Evolutionary conservation across 2,329 filamentous ascomycete species (phyloP), one percentile per base, ranked within the genome.

Genomic region (Calonectria ilicicola): DNA sequence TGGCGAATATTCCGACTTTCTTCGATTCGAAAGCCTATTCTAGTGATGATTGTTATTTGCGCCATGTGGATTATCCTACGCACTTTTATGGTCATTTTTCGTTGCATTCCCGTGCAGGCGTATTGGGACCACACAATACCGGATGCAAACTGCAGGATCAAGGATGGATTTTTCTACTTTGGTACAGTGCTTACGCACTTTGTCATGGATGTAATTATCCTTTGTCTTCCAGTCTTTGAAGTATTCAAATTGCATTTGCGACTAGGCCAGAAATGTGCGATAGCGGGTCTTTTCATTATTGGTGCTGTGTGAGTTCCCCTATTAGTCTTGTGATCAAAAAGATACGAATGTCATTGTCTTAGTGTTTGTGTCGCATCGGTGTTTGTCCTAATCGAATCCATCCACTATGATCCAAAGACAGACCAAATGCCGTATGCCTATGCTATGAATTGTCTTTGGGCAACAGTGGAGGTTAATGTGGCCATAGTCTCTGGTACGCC

Each of bases 21-120:
- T 0, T 69, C 72, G 8, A 82, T 83, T 21, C 77, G 78, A 17
- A 73, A 80, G 1, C 77, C 81, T 0, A 83, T 82, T 21, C 67
- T 76, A 8, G 46, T 80, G 2, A 70, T 83, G 46, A 71, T 81
- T 0, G 74, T n/a, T 1, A 63, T 75, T 4, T 78, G 76, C 2
- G 35, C 67, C 9, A 67, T 78, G 9, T 83, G 82, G 82, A 72
- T 82, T 15, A 74, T 79, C 7, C 68, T 82, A 2, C 73, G 81
- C 2, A 82, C 80, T 0, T 82, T 84, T 40, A 76, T 84, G 62
- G 77, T 79, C 0, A 80, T 81, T 4, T 84, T 84, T 26, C 81
- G 81, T 26, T 84, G 83, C 53, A 44, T 82, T 12, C 83, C 83
- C 0, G 75, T 84, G 1, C 79, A 81, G 5, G 78, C 77, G 1